These are phyloP conservation scores for Plasmodium relictum DNA, from an alignment of 169 alveolate species.

Conservation along the genomic window DNA sequence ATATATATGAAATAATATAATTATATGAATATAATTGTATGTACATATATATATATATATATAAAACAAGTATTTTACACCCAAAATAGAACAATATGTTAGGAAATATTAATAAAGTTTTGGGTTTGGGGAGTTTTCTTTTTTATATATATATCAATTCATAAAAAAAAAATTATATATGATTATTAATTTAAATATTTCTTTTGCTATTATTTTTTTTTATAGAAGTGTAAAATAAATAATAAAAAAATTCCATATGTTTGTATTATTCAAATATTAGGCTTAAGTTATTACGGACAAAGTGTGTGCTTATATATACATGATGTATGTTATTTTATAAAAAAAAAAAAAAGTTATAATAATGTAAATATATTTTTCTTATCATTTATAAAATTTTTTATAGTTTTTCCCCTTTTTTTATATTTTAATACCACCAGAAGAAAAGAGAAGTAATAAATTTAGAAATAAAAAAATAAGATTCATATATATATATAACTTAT, in stretches of 20 bases:
- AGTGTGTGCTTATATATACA: conserved; percentile 70
- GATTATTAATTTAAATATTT: background rate
- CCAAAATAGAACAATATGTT: background rate
- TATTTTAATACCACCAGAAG: conserved; percentile 69
- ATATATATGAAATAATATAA: too few species aligned
- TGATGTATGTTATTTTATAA: conserved; percentile 26
- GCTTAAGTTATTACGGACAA: conserved; percentile 54
- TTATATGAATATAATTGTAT: too few species aligned
- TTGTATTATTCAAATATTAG: conserved; percentile 65
- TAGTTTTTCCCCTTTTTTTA: conserved; percentile 66
- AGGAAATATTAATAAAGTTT: background rate
- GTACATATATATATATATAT: background rate
- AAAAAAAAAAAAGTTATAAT: conserved; percentile 3
- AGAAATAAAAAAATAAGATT: conserved; percentile 14
- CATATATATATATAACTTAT: background rate
- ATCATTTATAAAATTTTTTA: conserved; percentile 2
- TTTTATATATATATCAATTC: too few species aligned
- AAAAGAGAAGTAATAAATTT: conserved; percentile 33
- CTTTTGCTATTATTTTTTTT: background rate
- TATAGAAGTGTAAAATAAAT: conserved; percentile 53
- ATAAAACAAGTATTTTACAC: background rate
- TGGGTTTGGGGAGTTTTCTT: too few species aligned
- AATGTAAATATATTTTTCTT: background rate
- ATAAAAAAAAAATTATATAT: background rate
- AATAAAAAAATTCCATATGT: conserved; percentile 40